phyloP scores from a whole-genome alignment of 345 rosid genomes.

The Gossypium arboreum region DNA sequence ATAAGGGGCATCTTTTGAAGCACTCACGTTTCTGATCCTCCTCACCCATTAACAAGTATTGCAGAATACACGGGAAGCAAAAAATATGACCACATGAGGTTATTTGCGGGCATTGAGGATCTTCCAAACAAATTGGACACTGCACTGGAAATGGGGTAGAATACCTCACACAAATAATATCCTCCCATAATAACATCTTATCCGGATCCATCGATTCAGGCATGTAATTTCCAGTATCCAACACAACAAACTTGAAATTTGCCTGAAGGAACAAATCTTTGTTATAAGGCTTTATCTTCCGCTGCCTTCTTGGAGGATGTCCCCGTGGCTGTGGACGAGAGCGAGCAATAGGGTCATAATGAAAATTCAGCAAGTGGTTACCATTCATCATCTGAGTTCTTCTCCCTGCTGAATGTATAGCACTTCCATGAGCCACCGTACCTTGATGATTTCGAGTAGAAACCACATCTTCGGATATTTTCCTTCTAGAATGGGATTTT shows the following conservation, averaged over 20 bases:
- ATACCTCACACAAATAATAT: conserved; percentile 78
- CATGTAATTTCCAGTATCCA: conserved; percentile 62
- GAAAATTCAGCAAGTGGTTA: conserved; percentile 89
- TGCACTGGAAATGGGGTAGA: conserved; percentile 78
- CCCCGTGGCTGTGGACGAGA: conserved; percentile 50
- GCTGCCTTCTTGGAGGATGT: conserved; percentile 53
- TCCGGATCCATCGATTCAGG: conserved; percentile 86
- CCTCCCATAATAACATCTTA: conserved; percentile 85
- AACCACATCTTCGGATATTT: conserved; percentile 31
- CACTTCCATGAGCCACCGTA: conserved; percentile 41
- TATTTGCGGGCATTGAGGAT: conserved; percentile 89
- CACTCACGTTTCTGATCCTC: conserved; percentile 61
- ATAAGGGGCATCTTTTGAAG: conserved; percentile 81
- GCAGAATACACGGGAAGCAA: conserved; percentile 90
- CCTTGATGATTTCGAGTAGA: conserved; percentile 38
- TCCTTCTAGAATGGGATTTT: conserved; percentile 43
- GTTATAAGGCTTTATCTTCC: conserved; percentile 73
- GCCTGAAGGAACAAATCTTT: conserved; percentile 94
- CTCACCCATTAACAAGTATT: conserved; percentile 67
- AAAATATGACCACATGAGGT: conserved; percentile 96
- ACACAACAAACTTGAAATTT: conserved; percentile 87
- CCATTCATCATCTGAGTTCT: conserved; percentile 64
- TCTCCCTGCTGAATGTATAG: conserved; percentile 53
- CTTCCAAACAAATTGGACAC: conserved; percentile 92
- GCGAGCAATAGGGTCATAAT: conserved; percentile 74